Evolutionary conservation across 441 rosid species (phyloP).

Genomic region (Sinapis alba): DNA sequence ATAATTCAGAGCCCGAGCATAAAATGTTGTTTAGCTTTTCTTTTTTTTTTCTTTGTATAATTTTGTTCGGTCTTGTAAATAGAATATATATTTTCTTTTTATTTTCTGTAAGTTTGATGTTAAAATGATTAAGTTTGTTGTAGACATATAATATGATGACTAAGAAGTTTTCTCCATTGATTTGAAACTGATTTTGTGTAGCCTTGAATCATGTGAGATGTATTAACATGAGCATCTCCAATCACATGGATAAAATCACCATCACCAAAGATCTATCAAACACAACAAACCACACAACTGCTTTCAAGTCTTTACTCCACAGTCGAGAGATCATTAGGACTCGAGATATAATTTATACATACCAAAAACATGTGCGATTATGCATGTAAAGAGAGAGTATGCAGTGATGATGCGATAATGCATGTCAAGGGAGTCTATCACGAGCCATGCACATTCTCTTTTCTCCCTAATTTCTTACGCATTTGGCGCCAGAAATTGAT

Average conservation of each 20-base stretch:
- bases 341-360: constrained; percentile 13
- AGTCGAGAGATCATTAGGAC: background rate
- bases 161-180: too few relatives aligned
- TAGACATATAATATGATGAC: background rate
- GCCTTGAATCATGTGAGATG: constrained; percentile 48
- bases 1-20: constrained; percentile 29
- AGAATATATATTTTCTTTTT: background rate
- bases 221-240: constrained; percentile 66
- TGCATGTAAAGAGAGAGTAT: constrained; percentile 70
- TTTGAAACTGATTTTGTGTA: constrained; percentile 68
- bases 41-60: constrained; percentile 23
- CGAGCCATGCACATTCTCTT: background rate
- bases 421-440: background rate
- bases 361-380: constrained; percentile 88
- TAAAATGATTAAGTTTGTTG: background rate
- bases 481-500: background rate
- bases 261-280: constrained; percentile 59
- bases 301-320: background rate
- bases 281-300: background rate
- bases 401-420: constrained; percentile 45
- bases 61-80: constrained; percentile 4
- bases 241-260: constrained; percentile 70
- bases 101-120: background rate
- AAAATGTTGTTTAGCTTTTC: constrained; percentile 20
- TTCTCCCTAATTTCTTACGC: background rate